Base-by-base conservation (phyloP, 140 eudicot species). In the Artemisia princeps region DNA sequence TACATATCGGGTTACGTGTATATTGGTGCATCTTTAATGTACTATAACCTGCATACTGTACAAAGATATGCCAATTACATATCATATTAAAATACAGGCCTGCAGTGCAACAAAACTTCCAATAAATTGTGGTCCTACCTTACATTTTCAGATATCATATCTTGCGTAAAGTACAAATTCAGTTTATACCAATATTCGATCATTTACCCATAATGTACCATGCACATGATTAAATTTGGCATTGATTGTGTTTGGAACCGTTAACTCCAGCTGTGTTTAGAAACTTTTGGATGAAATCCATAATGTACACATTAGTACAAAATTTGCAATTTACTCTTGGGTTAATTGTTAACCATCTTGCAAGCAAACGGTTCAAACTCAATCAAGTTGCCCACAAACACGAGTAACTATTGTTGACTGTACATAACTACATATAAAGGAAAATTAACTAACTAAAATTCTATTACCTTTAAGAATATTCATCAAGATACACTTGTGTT, bases 381-480 rank as follows among this genome's bases (percentile, higher is more conserved):
- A 11, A 48, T 10, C 13, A 48, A 13, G 53, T 59, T 48, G 30
- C 69, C 42, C 55, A 19, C 17, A 7, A 61, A 49, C 48, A 42
- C 2, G 3, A 48, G 50, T 9, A 3, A 8, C 15, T 60, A 59
- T 45, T 30, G 16, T 9, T 24, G 9, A 57, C 40, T 10, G 40
- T 57, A 11, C 14, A 15, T 2, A 3, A 4, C n/a, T n/a, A n/a
- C n/a, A n/a, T n/a, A n/a, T 42, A 37, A 62, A 19, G 17, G 11
- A 48, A 11, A 48, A 11, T 48, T 10, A 48, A 49, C 22, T 63
- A 63, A 6, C 19, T 15, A 10, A n/a, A 69, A 22, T 49, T 33
- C 13, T 71, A 51, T 62, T 79, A 82, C 94, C 87, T 78, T 37
- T 52, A 50, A 63, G 46, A 69, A 60, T 37, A 7, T 44, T 72